A percentile compares a stretch with the other conserved stretches of the same genome.
These are phyloP conservation scores for Diaporthe eres DNA, from an alignment of 2,329 filamentous ascomycete species.

Conservation along the genomic window DNA sequence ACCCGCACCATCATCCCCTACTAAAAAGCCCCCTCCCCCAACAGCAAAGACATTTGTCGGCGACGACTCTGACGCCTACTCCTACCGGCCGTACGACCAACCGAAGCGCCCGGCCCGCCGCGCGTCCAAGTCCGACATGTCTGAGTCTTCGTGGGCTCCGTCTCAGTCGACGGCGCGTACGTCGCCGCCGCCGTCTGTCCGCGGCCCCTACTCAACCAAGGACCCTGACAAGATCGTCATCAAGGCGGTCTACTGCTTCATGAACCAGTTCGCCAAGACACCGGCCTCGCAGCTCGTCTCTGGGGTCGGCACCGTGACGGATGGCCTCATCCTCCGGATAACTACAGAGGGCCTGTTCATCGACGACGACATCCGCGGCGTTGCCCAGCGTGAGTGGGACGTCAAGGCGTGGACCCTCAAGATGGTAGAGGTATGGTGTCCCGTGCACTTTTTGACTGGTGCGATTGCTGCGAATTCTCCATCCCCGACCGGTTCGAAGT, in stretches of 20 bases:
- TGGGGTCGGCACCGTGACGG: constrained; percentile 86
- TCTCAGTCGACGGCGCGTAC: constrained; percentile 88
- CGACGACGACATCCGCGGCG: constrained; percentile 91
- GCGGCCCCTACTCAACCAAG: constrained; percentile 85
- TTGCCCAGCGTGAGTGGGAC: constrained; percentile 98
- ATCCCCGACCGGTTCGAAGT: constrained; percentile 50
- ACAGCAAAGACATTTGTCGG: constrained; percentile 72
- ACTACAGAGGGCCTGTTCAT: constrained; percentile 96
- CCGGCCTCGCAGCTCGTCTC: constrained; percentile 92
- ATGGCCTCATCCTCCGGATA: constrained; percentile 92
- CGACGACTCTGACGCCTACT: constrained; percentile 77
- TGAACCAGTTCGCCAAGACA: constrained; percentile 89
- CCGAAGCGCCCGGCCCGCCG: constrained; percentile 71
- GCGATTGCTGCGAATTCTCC: constrained; percentile 57
- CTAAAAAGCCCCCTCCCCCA: constrained; percentile 58
- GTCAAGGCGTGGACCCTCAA: constrained; percentile 98
- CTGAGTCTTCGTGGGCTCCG: constrained; percentile 88
- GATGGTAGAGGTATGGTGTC: constrained; percentile 88
- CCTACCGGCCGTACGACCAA: constrained; percentile 83
- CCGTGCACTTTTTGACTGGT: constrained; percentile 71
- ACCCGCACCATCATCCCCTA: constrained; percentile 56
- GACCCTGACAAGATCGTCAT: constrained; percentile 98
- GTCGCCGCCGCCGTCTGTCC: constrained; percentile 83
- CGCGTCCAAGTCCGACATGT: constrained; percentile 79
- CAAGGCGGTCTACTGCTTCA: constrained; percentile 92